Conservation (phyloP, 140 eudicot genomes). For the Oenanthe javanica region DNA sequence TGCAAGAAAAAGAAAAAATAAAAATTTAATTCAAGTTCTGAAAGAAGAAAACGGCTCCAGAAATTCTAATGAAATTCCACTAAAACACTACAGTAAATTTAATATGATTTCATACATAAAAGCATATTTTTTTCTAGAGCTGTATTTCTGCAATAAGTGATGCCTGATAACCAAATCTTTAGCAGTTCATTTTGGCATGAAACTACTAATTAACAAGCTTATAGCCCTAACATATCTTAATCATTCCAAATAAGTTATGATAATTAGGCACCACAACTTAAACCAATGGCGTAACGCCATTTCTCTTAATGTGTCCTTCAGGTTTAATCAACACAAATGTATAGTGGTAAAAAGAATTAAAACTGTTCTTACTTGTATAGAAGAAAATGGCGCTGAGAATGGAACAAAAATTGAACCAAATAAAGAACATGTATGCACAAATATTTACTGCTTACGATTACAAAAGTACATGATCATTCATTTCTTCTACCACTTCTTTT, state of each 20-base stretch:
- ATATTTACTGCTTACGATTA: too few relatives aligned
- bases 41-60: background rate
- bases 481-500: too few relatives aligned
- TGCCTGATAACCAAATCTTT: background rate
- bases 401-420: too few relatives aligned
- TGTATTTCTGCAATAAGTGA: background rate
- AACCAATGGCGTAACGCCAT: background rate
- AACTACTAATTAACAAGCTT: too few relatives aligned
- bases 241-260: background rate
- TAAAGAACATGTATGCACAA: too few relatives aligned
- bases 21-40: background rate
- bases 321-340: background rate
- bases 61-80: background rate
- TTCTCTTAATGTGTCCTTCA: background rate
- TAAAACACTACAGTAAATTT: background rate
- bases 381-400: too few relatives aligned
- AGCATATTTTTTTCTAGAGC: background rate
- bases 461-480: too few relatives aligned
- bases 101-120: background rate
- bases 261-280: background rate
- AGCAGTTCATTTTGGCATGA: background rate
- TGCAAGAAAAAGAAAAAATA: conserved; percentile 26
- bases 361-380: too few relatives aligned
- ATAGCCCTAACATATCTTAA: background rate
- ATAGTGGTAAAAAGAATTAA: too few relatives aligned